These are phyloP conservation scores for Pascua sp. DNA, from an alignment of 1,284 basidiomycete genomes.

Conservation along the genomic window DNA sequence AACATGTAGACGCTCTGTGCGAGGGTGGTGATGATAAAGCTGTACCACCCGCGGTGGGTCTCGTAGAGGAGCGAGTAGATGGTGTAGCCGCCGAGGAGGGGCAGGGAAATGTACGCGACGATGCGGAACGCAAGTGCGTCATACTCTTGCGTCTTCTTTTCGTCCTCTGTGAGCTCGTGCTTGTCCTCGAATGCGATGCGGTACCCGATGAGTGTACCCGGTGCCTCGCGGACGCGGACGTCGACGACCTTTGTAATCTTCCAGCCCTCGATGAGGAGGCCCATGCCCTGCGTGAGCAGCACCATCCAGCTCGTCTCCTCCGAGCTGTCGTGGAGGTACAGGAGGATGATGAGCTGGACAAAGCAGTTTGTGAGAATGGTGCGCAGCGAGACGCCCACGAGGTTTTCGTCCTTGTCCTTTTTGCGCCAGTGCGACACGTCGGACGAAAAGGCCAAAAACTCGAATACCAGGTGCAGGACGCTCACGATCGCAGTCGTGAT, in stretches of 20 bases:
- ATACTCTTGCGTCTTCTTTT: constrained; percentile 96
- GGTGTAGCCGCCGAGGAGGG: constrained; percentile 78
- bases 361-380: constrained; percentile 89
- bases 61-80: constrained; percentile 63
- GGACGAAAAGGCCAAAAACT: constrained; percentile 89
- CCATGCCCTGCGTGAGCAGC: constrained; percentile 78
- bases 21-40: constrained; percentile 73
- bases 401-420: constrained; percentile 72
- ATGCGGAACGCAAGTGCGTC: constrained; percentile 56
- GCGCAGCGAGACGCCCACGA: constrained; percentile 56
- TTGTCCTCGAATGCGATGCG: constrained; percentile 80
- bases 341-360: constrained; percentile 78
- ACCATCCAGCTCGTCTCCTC: constrained; percentile 96
- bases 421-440: constrained; percentile 94
- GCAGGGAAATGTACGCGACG: constrained; percentile 81
- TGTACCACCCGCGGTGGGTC: constrained; percentile 90
- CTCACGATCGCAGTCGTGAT: constrained; percentile 69
- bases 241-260: constrained; percentile 80
- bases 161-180: constrained; percentile 86
- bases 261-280: constrained; percentile 91
- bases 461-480: constrained; percentile 82
- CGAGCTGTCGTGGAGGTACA: constrained; percentile 93
- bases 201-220: constrained; percentile 72
- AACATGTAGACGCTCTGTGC: constrained; percentile 64
- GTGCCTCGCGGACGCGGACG: constrained; percentile 62